Conservation (phyloP, 2,329 filamentous ascomycete species). For the Coniochaeta hoffmannii region DNA sequence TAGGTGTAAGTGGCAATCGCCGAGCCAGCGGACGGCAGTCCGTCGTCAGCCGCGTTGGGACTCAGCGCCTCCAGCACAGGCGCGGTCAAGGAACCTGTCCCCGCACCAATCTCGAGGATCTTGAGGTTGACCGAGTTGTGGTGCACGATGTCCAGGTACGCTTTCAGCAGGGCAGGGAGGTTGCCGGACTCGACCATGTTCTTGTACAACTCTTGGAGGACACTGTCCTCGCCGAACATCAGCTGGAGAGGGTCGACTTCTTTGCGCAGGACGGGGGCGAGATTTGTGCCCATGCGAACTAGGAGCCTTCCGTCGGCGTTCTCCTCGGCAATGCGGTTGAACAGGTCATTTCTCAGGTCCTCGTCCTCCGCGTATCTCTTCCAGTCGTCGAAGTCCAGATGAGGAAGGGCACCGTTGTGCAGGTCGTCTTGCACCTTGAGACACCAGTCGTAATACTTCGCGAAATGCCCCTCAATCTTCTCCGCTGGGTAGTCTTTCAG, state of each 20-base stretch:
- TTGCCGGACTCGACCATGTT: background rate
- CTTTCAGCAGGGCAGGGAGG: background rate
- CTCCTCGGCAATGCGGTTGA: background rate
- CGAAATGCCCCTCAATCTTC: background rate
- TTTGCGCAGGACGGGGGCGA: background rate
- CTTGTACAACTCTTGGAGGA: background rate
- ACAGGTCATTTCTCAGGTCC: background rate
- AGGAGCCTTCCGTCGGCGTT: background rate
- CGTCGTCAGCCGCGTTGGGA: background rate
- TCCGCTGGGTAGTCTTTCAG: background rate
- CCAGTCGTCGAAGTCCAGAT: background rate
- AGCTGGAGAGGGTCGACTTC: background rate
- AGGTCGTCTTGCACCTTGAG: background rate
- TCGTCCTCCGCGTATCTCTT: background rate
- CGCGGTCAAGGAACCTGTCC: background rate
- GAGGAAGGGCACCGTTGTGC: background rate
- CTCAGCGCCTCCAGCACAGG: background rate
- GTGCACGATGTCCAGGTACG: background rate
- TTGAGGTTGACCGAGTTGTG: background rate
- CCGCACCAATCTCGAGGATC: background rate
- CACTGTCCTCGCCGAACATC: background rate
- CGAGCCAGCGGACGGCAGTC: background rate
- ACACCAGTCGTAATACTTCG: background rate
- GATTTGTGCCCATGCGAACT: background rate
- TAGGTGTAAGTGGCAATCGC: conserved; percentile 7